Conservation (phyloP, 1,284 basidiomycete species). For the Austroboletus sp. region DNA sequence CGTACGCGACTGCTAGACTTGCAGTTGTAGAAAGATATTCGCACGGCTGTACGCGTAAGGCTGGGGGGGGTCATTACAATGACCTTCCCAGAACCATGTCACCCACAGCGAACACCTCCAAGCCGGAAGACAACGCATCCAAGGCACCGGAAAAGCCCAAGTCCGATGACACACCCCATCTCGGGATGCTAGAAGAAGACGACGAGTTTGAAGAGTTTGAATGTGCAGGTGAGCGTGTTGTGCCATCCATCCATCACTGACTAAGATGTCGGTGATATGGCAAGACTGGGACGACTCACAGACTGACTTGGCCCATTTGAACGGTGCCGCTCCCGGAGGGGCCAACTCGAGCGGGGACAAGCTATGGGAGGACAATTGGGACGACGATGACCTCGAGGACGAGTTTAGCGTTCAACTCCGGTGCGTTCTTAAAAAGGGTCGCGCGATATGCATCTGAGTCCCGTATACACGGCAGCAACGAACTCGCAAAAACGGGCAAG, state of each 20-base stretch:
- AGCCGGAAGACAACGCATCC: constrained; percentile 29
- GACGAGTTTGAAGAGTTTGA: constrained; percentile 81
- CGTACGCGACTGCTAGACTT: background rate
- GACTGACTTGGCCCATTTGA: constrained; percentile 71
- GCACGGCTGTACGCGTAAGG: constrained; percentile 21
- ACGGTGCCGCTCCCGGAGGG: constrained; percentile 61
- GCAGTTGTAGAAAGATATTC: constrained; percentile 9
- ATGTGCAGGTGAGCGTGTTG: constrained; percentile 50
- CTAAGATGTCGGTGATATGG: background rate
- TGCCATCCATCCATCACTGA: background rate
- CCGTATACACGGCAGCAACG: constrained; percentile 42
- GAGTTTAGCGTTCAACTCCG: constrained; percentile 93
- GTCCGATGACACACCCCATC: constrained; percentile 41
- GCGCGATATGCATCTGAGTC: no score
- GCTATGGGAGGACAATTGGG: constrained; percentile 99
- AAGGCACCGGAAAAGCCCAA: constrained; percentile 36
- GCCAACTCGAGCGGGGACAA: constrained; percentile 74
- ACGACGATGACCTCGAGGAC: constrained; percentile 97
- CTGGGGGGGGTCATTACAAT: no score
- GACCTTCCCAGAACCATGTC: constrained; percentile 16
- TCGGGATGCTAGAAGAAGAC: constrained; percentile 75
- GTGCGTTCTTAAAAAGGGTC: constrained; percentile 40
- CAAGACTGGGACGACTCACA: constrained; percentile 82
- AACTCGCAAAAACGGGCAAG: constrained; percentile 58
- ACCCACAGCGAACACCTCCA: constrained; percentile 35